Conservation (phyloP, 371 early-diverging fungal genomes). For the Funneliformis caledonium region DNA sequence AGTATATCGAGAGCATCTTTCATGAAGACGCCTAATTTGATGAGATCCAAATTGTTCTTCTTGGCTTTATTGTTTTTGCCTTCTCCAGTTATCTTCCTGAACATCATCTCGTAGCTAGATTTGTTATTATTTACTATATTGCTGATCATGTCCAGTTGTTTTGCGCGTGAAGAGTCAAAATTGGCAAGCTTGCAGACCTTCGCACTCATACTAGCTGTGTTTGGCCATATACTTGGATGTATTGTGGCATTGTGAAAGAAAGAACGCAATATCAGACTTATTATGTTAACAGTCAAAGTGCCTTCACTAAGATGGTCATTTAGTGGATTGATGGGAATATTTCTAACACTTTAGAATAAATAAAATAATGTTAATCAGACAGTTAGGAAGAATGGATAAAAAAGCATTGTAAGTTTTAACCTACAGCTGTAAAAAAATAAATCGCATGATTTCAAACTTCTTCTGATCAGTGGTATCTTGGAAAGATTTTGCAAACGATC, state of each 20-base stretch:
- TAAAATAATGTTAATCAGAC: not conserved
- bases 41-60: constrained; percentile 38
- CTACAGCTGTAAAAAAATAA: not conserved
- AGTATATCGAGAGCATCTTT: constrained; percentile 34
- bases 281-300: constrained; percentile 9
- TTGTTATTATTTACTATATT: constrained; percentile 35
- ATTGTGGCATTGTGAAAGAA: too few species aligned
- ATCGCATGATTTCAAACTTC: not conserved
- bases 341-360: not conserved
- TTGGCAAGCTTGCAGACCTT: constrained; percentile 37
- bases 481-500: constrained; percentile 25
- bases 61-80: constrained; percentile 24
- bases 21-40: constrained; percentile 33
- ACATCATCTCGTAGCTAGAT: constrained; percentile 36
- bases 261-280: too few species aligned
- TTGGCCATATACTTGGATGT: too few species aligned
- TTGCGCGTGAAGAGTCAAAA: constrained; percentile 30
- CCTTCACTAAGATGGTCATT: constrained; percentile 30
- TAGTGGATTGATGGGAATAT: constrained; percentile 30
- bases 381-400: not conserved
- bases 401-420: not conserved
- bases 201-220: too few species aligned
- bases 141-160: constrained; percentile 29
- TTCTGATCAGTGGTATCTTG: not conserved
- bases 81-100: constrained; percentile 23